Evolutionary conservation across 2,329 filamentous ascomycete genomes (phyloP).

Genomic region (Stachybotrys elegans): DNA sequence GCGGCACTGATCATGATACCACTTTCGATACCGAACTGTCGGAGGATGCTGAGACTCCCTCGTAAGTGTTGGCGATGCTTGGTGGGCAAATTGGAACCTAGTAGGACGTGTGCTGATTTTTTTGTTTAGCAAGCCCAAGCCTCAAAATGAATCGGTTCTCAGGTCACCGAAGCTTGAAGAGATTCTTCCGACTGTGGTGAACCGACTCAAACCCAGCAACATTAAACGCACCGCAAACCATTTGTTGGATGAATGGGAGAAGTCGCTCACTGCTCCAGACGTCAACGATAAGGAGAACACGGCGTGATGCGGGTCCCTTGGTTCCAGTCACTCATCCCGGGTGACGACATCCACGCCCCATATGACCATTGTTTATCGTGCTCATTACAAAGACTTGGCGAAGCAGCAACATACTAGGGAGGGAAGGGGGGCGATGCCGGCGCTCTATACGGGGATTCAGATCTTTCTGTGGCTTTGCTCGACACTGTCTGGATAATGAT

Average conservation of each 20-base stretch:
- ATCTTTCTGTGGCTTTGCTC: no score
- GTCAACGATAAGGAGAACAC: slow-evolving; percentile 27
- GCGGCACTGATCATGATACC: slow-evolving; percentile 35
- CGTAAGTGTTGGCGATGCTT: slow-evolving; percentile 35
- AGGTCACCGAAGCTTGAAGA: slow-evolving; percentile 45
- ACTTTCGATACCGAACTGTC: slow-evolving; percentile 40
- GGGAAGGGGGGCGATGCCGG: no score
- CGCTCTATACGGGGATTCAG: no score
- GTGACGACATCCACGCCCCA: slow-evolving; percentile 6
- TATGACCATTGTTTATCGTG: no score
- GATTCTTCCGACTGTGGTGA: slow-evolving; percentile 64
- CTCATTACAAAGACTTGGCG: neutral
- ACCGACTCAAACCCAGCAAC: slow-evolving; percentile 67
- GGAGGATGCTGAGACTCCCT: slow-evolving; percentile 39
- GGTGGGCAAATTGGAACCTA: slow-evolving; percentile 2
- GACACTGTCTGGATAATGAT: slow-evolving; percentile 27
- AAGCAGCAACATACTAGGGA: no score
- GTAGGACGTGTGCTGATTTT: no score
- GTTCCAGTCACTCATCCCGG: no score
- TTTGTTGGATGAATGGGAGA: slow-evolving; percentile 90
- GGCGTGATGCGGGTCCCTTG: no score
- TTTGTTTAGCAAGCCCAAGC: no score
- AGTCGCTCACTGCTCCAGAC: slow-evolving; percentile 32
- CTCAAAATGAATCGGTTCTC: no score
- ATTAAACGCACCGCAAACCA: slow-evolving; percentile 78